These are phyloP conservation scores for Ophiorrhiza pumila DNA, from an alignment of 257 asterid genomes.

Conservation along the genomic window DNA sequence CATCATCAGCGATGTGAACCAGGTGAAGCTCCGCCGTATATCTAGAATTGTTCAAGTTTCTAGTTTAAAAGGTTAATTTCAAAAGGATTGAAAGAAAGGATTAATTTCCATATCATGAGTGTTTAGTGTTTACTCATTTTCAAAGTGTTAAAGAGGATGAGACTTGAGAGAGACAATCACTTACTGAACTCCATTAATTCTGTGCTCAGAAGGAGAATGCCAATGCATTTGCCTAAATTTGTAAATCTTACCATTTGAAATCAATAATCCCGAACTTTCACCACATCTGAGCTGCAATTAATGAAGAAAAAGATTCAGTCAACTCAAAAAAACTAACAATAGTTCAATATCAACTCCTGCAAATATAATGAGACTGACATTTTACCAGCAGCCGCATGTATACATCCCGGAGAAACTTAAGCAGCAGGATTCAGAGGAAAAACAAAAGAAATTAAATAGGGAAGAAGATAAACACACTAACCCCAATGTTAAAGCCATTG, in stretches of 20 bases:
- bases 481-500: slow-evolving; percentile 64
- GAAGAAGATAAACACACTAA: slow-evolving; percentile 25
- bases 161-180: slow-evolving; percentile 1
- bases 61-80: background rate
- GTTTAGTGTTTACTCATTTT: background rate
- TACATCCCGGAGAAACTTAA: no score
- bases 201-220: slow-evolving; percentile 91
- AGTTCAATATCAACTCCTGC: no score
- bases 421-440: background rate
- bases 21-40: slow-evolving; percentile 37
- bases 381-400: no score
- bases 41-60: slow-evolving; percentile 14
- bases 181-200: slow-evolving; percentile 61
- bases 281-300: slow-evolving; percentile 82
- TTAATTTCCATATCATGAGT: no score
- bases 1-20: slow-evolving; percentile 32
- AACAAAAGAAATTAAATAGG: background rate
- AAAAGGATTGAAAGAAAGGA: background rate
- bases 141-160: background rate
- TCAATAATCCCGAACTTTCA: slow-evolving; percentile 44
- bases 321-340: no score
- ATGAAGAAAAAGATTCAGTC: background rate
- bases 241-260: slow-evolving; percentile 45
- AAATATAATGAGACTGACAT: no score
- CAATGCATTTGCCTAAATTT: slow-evolving; percentile 77